Conservation (phyloP, 768 basidiomycete species). For the Tulasnella sp. region DNA sequence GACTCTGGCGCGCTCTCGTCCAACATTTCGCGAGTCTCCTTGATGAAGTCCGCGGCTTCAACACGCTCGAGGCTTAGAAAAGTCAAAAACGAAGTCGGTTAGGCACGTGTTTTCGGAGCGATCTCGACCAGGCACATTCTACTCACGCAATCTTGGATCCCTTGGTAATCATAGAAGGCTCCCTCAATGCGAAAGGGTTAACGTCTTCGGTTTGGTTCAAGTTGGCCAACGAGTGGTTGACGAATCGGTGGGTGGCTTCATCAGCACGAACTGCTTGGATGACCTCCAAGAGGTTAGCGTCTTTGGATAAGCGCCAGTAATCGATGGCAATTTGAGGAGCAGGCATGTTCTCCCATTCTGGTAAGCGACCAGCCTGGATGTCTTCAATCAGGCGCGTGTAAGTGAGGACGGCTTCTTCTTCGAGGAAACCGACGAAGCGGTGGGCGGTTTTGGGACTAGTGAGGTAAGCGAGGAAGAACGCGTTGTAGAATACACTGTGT, state of each 20-base stretch:
- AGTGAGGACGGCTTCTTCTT: conserved; percentile 92
- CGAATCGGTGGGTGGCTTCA: conserved; percentile 43
- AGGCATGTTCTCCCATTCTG: conserved; percentile 65
- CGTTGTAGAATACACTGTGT: conserved; percentile 60
- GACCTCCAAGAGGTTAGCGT: conserved; percentile 43
- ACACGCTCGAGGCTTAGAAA: conserved; percentile 51
- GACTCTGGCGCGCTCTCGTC: conserved; percentile 28
- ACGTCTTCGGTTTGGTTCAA: conserved; percentile 67
- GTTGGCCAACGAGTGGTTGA: conserved; percentile 92
- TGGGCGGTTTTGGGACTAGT: conserved; percentile 44
- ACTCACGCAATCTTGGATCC: conserved; percentile 67
- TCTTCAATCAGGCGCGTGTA: conserved; percentile 83
- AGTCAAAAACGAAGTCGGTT: not conserved
- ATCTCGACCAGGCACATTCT: not conserved
- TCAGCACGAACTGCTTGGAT: not conserved
- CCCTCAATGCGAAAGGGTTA: conserved; percentile 82
- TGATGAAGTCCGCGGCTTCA: conserved; percentile 58
- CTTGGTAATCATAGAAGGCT: conserved; percentile 80
- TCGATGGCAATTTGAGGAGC: conserved; percentile 89
- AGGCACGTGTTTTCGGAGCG: not conserved
- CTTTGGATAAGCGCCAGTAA: conserved; percentile 74
- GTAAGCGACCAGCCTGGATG: conserved; percentile 70
- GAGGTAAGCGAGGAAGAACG: conserved; percentile 65
- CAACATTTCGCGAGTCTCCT: conserved; percentile 52
- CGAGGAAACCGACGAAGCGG: conserved; percentile 85